Evolutionary conservation across 1,139 yeast genomes (phyloP), one percentile per base, ranked within the genome.

Genomic region (Yamadazyma jaroonii): DNA sequence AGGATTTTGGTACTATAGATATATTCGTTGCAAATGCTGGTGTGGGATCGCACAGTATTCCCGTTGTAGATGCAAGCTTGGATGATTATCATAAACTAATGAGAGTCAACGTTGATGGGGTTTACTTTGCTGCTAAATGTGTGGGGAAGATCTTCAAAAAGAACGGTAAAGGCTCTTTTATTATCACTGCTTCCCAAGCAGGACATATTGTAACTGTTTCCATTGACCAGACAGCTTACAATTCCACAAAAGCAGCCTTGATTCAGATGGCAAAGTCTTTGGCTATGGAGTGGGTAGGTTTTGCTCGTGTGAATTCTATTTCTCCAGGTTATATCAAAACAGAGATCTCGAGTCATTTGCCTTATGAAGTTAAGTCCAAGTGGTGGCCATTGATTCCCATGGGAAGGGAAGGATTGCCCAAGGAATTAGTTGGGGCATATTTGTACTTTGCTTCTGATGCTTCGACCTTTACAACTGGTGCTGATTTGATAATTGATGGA

Each of bases 1-100:
- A 25, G 53, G n/a, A 84, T 50, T 86, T 85, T 58, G 75, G 75
- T 25, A 73, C 77, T 41, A 78, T 86, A 47, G 95, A 86, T 56
- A 72, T 84, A 28, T 80, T 84, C 55, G 89, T 86, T 25, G 89
- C 92, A 54, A 86, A 86, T 57, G 95, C 95, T 15, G 95, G 95
- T 45, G 77, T 84, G 3, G 37, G 76, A 74, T 3, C 32, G 8
- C 21, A 25, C 9, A 17, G 9, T n/a, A 11, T n/a, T 10, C 37
- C 37, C 9, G 37, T 34, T 8, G 23, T 21, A 6, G 32, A 34
- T 6, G 31, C 27, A 4, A 70, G 66, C 28, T 56, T 55, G 57
- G 77, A 75, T 3, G 36, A 37, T 49, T 84, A 87, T 87, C 66
- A 79, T 48, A 74, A 73, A 52, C 78, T 84, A 40, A 45, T 76